Conservation (phyloP, 257 asterid genomes). For the Fraxinus pennsylvanica region DNA sequence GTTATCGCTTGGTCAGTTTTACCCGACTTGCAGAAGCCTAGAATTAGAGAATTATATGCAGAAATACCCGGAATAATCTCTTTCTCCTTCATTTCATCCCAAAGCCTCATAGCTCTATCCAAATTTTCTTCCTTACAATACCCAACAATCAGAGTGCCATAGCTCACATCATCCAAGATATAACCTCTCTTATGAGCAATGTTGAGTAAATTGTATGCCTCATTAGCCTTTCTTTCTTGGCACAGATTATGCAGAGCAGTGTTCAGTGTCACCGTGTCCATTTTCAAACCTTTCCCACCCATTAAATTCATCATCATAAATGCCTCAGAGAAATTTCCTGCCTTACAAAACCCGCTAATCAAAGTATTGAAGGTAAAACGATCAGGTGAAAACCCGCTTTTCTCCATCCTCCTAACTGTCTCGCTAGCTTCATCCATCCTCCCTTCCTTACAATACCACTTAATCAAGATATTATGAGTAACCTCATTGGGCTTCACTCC, state of each 20-base stretch:
- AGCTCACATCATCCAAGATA: slow-evolving; percentile 80
- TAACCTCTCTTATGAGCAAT: slow-evolving; percentile 68
- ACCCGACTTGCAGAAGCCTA: slow-evolving; percentile 75
- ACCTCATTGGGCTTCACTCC: slow-evolving; percentile 56
- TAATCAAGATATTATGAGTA: slow-evolving; percentile 71
- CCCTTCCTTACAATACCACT: slow-evolving; percentile 79
- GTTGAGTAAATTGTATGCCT: slow-evolving; percentile 60
- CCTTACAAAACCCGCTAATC: slow-evolving; percentile 61
- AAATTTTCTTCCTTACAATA: slow-evolving; percentile 57
- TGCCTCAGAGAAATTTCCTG: slow-evolving; percentile 70
- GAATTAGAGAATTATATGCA: slow-evolving; percentile 72
- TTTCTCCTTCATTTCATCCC: slow-evolving; percentile 80
- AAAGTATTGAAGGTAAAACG: slow-evolving; percentile 73
- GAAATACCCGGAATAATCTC: slow-evolving; percentile 56
- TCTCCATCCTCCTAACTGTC: slow-evolving; percentile 55
- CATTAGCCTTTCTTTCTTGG: slow-evolving; percentile 53
- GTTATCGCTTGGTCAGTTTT: slow-evolving; percentile 58
- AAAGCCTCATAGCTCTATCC: slow-evolving; percentile 59
- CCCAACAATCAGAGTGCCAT: slow-evolving; percentile 78
- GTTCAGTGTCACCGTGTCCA: slow-evolving; percentile 78
- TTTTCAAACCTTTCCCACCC: slow-evolving; percentile 66
- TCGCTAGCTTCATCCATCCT: slow-evolving; percentile 65
- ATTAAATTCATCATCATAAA: slow-evolving; percentile 61
- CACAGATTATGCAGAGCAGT: slow-evolving; percentile 62
- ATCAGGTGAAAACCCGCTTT: slow-evolving; percentile 60